These are phyloP conservation scores for Lepidium didymum DNA, from an alignment of 345 rosid genomes.

Conservation along the genomic window DNA sequence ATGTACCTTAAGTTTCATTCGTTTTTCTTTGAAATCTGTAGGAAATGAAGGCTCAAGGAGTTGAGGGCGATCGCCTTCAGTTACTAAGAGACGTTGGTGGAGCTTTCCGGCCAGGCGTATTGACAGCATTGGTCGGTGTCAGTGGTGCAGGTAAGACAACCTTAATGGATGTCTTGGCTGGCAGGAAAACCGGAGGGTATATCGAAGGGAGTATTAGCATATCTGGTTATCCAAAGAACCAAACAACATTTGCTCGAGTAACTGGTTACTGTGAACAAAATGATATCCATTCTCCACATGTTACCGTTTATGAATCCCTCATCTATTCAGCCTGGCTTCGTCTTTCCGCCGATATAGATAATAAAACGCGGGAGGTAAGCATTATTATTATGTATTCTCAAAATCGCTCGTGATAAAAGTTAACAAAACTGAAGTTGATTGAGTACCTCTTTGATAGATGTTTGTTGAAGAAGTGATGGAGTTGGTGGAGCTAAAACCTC, in stretches of 20 bases:
- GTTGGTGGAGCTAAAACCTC: slow-evolving; percentile 70
- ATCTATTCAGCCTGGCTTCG: slow-evolving; percentile 93
- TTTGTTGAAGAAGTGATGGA: slow-evolving; percentile 94
- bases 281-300: slow-evolving; percentile 90
- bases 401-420: neutral
- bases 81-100: slow-evolving; percentile 67
- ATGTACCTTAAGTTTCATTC: neutral
- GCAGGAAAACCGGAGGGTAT: slow-evolving; percentile 82
- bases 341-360: slow-evolving; percentile 52
- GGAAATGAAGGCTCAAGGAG: slow-evolving; percentile 81
- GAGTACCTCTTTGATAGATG: slow-evolving; percentile 37
- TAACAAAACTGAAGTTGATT: neutral
- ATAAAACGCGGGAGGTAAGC: slow-evolving; percentile 49
- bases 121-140: slow-evolving; percentile 88
- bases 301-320: slow-evolving; percentile 80
- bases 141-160: slow-evolving; percentile 98
- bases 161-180: slow-evolving; percentile 88
- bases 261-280: slow-evolving; percentile 86
- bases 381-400: slow-evolving; percentile 1
- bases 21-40: slow-evolving; percentile 8
- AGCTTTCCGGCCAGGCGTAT: slow-evolving; percentile 72
- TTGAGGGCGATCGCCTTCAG: slow-evolving; percentile 65
- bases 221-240: slow-evolving; percentile 85
- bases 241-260: slow-evolving; percentile 84
- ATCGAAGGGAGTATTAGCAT: slow-evolving; percentile 63